Conservation (phyloP, 1,139 yeast genomes). For the Zhuliangozyma parablackwelliae region DNA sequence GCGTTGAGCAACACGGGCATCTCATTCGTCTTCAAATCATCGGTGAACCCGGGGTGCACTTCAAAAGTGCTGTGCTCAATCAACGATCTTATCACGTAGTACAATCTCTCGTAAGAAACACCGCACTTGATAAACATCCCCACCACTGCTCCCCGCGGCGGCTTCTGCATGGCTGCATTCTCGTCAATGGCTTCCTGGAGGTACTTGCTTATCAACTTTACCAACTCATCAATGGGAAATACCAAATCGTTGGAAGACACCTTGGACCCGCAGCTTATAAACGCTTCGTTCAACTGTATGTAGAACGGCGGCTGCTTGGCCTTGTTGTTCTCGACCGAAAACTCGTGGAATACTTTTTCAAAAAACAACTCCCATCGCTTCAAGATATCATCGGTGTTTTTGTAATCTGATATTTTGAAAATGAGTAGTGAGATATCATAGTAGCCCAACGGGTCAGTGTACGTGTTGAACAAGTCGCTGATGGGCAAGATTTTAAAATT, state of each 20-base stretch:
- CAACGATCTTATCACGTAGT: constrained; percentile 61
- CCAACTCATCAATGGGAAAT: constrained; percentile 72
- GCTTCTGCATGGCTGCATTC: constrained; percentile 39
- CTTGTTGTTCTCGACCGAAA: constrained; percentile 20
- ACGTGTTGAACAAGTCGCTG: constrained; percentile 79
- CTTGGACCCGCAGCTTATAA: constrained; percentile 42
- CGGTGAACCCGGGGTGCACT: constrained; percentile 41
- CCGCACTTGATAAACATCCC: constrained; percentile 79
- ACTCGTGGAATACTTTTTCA: constrained; percentile 40
- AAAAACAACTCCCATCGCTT: constrained; percentile 69
- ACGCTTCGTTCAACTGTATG: constrained; percentile 32
- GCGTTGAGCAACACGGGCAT: constrained; percentile 58
- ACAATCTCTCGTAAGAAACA: constrained; percentile 63
- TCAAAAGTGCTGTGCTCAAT: constrained; percentile 61
- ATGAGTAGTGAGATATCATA: constrained; percentile 75
- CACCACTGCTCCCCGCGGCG: constrained; percentile 40
- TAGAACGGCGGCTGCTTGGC: constrained; percentile 37
- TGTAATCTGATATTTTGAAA: constrained; percentile 78
- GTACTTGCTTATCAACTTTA: constrained; percentile 51
- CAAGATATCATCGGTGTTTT: constrained; percentile 66
- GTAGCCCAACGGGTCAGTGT: constrained; percentile 84
- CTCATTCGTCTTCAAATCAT: constrained; percentile 39
- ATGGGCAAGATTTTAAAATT: constrained; percentile 65
- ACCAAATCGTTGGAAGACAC: constrained; percentile 58
- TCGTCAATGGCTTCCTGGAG: constrained; percentile 34